These are phyloP conservation scores for Phytophthora sp. DNA, from an alignment of 352 stramenopile species.

Conservation along the genomic window DNA sequence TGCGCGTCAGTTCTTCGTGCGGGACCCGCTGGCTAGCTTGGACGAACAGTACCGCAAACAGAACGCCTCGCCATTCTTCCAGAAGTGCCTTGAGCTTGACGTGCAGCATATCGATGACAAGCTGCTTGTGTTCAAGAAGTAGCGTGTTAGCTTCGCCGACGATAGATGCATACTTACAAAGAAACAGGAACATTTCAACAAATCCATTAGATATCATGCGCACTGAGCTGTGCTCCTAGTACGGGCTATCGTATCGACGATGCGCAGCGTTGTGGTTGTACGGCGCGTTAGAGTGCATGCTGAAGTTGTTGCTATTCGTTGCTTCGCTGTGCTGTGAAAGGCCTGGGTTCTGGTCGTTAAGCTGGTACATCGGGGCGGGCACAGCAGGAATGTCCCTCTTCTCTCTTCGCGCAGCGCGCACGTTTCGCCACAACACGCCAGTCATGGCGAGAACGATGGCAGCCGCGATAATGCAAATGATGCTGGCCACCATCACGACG, in stretches of 20 bases:
- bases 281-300: constrained; percentile 37
- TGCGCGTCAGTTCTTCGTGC: constrained; percentile 74
- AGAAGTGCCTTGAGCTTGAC: constrained; percentile 41
- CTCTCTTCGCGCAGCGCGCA: constrained; percentile 24
- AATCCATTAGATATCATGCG: constrained; percentile 26
- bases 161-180: constrained; percentile 32
- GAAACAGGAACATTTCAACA: constrained; percentile 22
- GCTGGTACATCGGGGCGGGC: constrained; percentile 38
- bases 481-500: constrained; percentile 55
- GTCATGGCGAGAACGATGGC: constrained; percentile 62
- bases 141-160: constrained; percentile 11
- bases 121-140: constrained; percentile 41
- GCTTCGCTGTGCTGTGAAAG: constrained; percentile 28
- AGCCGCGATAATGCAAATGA: constrained; percentile 62
- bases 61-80: constrained; percentile 39
- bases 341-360: constrained; percentile 22
- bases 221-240: constrained; percentile 21
- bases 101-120: constrained; percentile 24
- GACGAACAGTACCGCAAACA: constrained; percentile 44
- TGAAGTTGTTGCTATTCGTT: constrained; percentile 39
- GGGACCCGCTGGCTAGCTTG: constrained; percentile 52
- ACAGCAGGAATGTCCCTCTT: constrained; percentile 17
- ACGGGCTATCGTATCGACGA: constrained; percentile 48
- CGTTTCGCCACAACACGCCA: constrained; percentile 55
- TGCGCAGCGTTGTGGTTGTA: constrained; percentile 27